A percentile compares a stretch with the other conserved stretches of the same genome.
Evolutionary conservation across 2,329 filamentous ascomycete species (phyloP).

Genomic region (Pleoardoris graminearum): DNA sequence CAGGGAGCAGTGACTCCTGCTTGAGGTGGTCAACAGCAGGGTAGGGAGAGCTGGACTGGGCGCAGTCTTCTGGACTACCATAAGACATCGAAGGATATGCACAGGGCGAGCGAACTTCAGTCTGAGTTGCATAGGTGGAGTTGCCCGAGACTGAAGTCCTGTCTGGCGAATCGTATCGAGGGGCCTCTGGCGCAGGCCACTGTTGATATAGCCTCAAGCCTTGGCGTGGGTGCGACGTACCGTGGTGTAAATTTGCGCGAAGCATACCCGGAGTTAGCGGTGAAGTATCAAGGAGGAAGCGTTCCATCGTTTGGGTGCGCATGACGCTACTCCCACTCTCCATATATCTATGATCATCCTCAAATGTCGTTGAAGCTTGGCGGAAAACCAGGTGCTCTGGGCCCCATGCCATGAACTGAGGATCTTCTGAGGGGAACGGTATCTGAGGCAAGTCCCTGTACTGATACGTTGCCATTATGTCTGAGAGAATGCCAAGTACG

Average conservation of each 20-base stretch:
- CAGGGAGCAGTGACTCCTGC: constrained; percentile 16
- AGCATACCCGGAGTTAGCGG: constrained; percentile 33
- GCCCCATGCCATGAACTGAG: constrained; percentile 17
- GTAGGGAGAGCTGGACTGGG: constrained; percentile 24
- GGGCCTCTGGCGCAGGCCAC: constrained; percentile 26
- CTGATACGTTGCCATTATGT: constrained; percentile 19
- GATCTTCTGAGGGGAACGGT: constrained; percentile 27
- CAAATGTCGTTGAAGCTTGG: constrained; percentile 23
- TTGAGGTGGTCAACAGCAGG: constrained; percentile 20
- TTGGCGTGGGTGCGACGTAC: constrained; percentile 20
- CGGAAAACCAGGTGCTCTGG: constrained; percentile 17
- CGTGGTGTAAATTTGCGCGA: constrained; percentile 28
- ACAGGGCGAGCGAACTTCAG: constrained; percentile 34
- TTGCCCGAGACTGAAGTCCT: constrained; percentile 36
- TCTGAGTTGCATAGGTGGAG: constrained; percentile 37
- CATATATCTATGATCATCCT: not conserved
- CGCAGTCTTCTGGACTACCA: constrained; percentile 24
- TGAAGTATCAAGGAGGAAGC: constrained; percentile 37
- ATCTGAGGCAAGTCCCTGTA: constrained; percentile 40
- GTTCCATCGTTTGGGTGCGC: constrained; percentile 38
- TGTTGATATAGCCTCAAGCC: constrained; percentile 22
- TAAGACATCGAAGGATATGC: constrained; percentile 21
- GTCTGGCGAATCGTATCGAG: constrained; percentile 40
- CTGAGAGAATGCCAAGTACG: not conserved
- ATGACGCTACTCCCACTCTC: constrained; percentile 23